These are phyloP conservation scores for Fusarium redolens DNA, from an alignment of 2,329 filamentous ascomycete species.

Conservation along the genomic window DNA sequence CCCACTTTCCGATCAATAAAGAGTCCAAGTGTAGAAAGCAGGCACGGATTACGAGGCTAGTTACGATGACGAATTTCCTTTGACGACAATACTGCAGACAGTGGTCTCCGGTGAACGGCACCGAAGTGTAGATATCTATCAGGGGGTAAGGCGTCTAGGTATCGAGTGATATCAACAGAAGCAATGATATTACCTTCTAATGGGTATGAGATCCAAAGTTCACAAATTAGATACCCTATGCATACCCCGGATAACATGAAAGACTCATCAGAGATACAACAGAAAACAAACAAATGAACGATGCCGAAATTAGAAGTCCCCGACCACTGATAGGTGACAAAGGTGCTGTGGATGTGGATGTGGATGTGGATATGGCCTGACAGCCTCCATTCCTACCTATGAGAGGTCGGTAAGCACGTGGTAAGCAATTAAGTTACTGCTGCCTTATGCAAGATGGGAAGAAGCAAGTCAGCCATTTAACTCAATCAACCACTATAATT, in stretches of 20 bases:
- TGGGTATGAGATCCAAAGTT: neutral
- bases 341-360: neutral
- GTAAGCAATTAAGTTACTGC: neutral
- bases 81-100: neutral
- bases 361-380: slow-evolving; percentile 1
- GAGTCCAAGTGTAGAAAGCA: neutral
- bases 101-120: neutral
- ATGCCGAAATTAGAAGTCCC: slow-evolving; percentile 11
- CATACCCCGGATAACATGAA: neutral
- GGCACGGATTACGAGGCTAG: slow-evolving; percentile 1
- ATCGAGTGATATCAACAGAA: neutral
- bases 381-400: slow-evolving; percentile 10
- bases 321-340: neutral
- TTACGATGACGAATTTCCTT: neutral
- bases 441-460: neutral
- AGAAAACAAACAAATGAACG: neutral
- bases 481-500: neutral
- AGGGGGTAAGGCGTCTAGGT: neutral
- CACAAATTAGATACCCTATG: neutral
- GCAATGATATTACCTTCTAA: neutral
- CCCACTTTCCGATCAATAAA: slow-evolving; percentile 4
- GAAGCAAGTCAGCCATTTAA: neutral
- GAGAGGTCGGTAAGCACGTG: neutral
- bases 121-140: neutral
- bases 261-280: neutral